Evolutionary conservation across 768 basidiomycete species (phyloP), one percentile per base, ranked within the genome.

Genomic region (Rhodotorula paludigena): DNA sequence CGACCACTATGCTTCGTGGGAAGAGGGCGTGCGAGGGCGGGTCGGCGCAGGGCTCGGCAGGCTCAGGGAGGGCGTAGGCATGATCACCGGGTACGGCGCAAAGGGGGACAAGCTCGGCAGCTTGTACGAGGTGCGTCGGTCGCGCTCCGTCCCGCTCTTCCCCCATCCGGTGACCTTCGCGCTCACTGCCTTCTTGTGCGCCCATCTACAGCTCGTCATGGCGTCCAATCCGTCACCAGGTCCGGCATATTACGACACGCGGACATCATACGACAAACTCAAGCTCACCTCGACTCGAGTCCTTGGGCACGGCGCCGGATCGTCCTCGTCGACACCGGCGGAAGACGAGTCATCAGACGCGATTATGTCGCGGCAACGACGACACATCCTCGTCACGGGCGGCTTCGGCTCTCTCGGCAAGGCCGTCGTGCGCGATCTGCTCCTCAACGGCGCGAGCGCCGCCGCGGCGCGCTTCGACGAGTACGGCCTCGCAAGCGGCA

Each of bases 371-470:
- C 52, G 61, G 3, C 45, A 39, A 1, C 57, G 57, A 10, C 72
- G 72, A 1, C 74, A 75, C 52, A 73, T 75, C 41, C 69, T 75
- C 57, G 67, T 75, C 35, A 73, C 69, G n/a, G 74, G 74, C 41
- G 74, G 69, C 0, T 75, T 75, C 60, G 66, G 72, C 28, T 71
- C 72, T n/a, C 48, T 73, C 36, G 74, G 74, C 32, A 71, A 64
- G 30, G 49, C 62, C 32, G 69, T 75, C 64, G 72, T 73, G 11
- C 66, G 74, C 14, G 74, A 75, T 48, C 44, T 75, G n/a, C 69
- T 75, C 14, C 54, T 73, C 5, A 49, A 41, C 36, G 52, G 33
- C 60, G 59, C 38, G n/a, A n/a, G n/a, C 48, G 59, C 39, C 7
- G 10, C 59, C 5, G 39, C 56, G 7, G 33, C 60, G 12, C 66